Conservation (phyloP, 257 asterid species). For the Solanum tacnaense region DNA sequence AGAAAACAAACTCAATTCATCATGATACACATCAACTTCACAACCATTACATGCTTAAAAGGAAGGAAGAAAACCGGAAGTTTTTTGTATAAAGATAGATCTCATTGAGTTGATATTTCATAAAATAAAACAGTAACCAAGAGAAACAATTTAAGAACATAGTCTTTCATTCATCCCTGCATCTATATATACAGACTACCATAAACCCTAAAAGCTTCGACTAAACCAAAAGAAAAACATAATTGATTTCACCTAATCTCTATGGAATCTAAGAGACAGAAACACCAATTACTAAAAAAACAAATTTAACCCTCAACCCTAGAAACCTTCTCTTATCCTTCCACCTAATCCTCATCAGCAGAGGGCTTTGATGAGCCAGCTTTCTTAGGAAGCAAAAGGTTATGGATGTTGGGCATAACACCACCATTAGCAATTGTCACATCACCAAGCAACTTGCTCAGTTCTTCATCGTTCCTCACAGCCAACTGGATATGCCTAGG, state of each 20-base stretch:
- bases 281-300: not conserved
- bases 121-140: not conserved
- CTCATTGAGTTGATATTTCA: not conserved
- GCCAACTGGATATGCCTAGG: constrained; percentile 78
- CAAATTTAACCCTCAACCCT: not conserved
- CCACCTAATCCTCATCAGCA: constrained; percentile 47
- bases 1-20: not conserved
- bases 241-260: not conserved
- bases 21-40: no score
- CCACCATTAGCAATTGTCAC: constrained; percentile 84
- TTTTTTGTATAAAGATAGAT: not conserved
- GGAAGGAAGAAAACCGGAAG: not conserved
- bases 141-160: not conserved
- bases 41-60: not conserved
- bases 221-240: not conserved
- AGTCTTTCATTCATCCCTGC: not conserved
- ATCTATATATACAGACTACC: constrained; percentile 13
- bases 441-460: constrained; percentile 75
- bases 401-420: constrained; percentile 89
- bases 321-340: not conserved
- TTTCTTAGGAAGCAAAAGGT: constrained; percentile 68
- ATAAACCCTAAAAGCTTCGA: not conserved
- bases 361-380: constrained; percentile 48
- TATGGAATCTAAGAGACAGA: not conserved
- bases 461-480: constrained; percentile 66